These are phyloP conservation scores for Tricholoma terreum DNA, from an alignment of 768 basidiomycete species.

Conservation along the genomic window DNA sequence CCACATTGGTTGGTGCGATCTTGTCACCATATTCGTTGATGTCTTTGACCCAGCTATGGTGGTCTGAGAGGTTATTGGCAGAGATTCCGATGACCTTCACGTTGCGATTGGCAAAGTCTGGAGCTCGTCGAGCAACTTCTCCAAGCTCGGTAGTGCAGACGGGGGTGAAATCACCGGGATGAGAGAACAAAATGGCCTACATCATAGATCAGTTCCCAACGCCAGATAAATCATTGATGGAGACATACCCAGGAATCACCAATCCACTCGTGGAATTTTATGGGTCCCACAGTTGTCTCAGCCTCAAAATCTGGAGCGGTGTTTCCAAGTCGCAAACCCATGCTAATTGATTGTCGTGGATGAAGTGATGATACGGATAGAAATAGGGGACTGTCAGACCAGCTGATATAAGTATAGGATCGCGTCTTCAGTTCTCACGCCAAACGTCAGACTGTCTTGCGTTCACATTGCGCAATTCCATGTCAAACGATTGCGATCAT, in stretches of 20 bases:
- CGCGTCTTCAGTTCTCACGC: slow-evolving; percentile 67
- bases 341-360: slow-evolving; percentile 15
- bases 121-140: slow-evolving; percentile 84
- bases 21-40: slow-evolving; percentile 79
- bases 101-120: slow-evolving; percentile 81
- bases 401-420: slow-evolving; percentile 25
- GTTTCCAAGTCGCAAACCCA: slow-evolving; percentile 77
- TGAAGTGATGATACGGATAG: background rate
- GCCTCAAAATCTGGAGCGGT: slow-evolving; percentile 92
- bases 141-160: slow-evolving; percentile 97
- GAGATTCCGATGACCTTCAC: slow-evolving; percentile 95
- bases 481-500: background rate
- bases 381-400: background rate
- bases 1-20: slow-evolving; percentile 65
- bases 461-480: slow-evolving; percentile 41
- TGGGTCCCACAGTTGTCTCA: slow-evolving; percentile 79
- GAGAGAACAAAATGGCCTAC: slow-evolving; percentile 88
- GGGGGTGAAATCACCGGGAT: slow-evolving; percentile 91
- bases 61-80: slow-evolving; percentile 84
- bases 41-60: slow-evolving; percentile 86
- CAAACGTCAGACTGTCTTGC: slow-evolving; percentile 29
- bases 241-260: slow-evolving; percentile 79
- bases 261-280: slow-evolving; percentile 94
- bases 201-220: slow-evolving; percentile 1
- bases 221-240: background rate